A percentile compares a stretch with the other conserved stretches of the same genome.
Evolutionary conservation across 805 yeast species (phyloP).

Genomic region (Clavispora vitiphila): DNA sequence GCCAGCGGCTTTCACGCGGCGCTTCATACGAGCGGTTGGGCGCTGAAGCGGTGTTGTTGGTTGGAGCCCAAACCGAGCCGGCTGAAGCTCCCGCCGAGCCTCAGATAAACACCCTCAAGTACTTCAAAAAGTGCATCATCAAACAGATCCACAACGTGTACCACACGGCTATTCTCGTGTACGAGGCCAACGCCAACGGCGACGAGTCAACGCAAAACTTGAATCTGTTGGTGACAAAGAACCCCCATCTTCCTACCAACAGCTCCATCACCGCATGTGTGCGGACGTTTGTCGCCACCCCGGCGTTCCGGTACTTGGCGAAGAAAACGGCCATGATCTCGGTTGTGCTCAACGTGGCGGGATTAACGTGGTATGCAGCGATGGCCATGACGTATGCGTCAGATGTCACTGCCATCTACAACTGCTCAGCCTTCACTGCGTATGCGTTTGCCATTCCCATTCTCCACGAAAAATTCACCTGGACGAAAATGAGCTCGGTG

Average conservation of each 20-base stretch:
- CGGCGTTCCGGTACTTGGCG: constrained; percentile 46
- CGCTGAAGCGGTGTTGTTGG: constrained; percentile 27
- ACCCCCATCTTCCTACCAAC: constrained; percentile 31
- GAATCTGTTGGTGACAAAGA: constrained; percentile 30
- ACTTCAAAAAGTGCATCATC: constrained; percentile 33
- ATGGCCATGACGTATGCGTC: constrained; percentile 76
- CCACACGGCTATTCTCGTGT: constrained; percentile 39
- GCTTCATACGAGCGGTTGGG: constrained; percentile 23
- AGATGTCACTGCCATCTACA: constrained; percentile 86
- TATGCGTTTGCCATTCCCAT: constrained; percentile 77
- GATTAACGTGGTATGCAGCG: constrained; percentile 81
- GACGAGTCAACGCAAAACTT: constrained; percentile 30
- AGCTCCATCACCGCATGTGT: constrained; percentile 30
- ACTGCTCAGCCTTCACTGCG: constrained; percentile 86
- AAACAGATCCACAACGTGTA: constrained; percentile 42
- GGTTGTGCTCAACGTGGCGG: constrained; percentile 64
- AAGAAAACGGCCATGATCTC: constrained; percentile 42
- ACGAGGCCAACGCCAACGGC: constrained; percentile 34
- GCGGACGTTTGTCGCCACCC: constrained; percentile 34
- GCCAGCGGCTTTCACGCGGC: constrained; percentile 13
- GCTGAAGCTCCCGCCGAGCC: no score
- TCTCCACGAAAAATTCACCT: constrained; percentile 58
- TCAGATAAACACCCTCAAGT: constrained; percentile 15
- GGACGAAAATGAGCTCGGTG: constrained; percentile 64
- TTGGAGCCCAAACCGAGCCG: constrained; percentile 6